phyloP scores from a whole-genome alignment of 1,284 basidiomycete genomes.

The Ustilago cynodontis region DNA sequence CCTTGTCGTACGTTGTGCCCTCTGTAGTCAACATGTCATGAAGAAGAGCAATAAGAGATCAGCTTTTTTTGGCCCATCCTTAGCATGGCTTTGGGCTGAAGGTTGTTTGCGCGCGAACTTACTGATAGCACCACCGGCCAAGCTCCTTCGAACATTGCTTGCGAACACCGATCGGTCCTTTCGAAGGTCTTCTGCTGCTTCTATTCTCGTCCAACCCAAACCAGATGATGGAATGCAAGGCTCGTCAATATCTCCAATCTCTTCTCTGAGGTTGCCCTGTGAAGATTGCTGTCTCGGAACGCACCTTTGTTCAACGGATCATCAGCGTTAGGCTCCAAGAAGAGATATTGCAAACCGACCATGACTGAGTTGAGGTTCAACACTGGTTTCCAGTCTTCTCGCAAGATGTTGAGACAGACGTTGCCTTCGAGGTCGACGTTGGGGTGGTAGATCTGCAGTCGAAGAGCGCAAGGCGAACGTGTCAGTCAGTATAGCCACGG shows the following conservation, averaged over 20 bases:
- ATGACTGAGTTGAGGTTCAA: constrained; percentile 96
- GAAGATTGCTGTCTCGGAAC: constrained; percentile 19
- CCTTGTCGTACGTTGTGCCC: constrained; percentile 63
- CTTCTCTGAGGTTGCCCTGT: no score
- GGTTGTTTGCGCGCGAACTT: constrained; percentile 36
- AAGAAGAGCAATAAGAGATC: neutral
- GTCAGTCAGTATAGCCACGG: constrained; percentile 1
- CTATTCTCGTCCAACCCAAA: constrained; percentile 22
- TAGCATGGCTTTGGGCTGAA: no score
- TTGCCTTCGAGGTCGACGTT: constrained; percentile 98
- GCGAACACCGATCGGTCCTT: constrained; percentile 62
- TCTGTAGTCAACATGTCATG: constrained; percentile 25
- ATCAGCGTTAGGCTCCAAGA: constrained; percentile 97
- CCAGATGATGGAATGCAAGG: neutral
- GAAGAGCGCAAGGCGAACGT: neutral
- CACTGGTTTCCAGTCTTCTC: constrained; percentile 99
- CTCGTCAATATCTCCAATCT: neutral
- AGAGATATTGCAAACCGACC: constrained; percentile 97
- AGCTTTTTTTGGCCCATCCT: no score
- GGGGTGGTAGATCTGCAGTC: constrained; percentile 95
- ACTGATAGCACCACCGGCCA: constrained; percentile 61
- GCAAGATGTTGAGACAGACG: constrained; percentile 87
- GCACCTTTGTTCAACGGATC: constrained; percentile 97
- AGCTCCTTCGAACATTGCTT: constrained; percentile 59
- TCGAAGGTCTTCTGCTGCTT: constrained; percentile 69